phyloP scores from a whole-genome alignment of 2,329 filamentous ascomycete species.

The Colletotrichum orbiculare region DNA sequence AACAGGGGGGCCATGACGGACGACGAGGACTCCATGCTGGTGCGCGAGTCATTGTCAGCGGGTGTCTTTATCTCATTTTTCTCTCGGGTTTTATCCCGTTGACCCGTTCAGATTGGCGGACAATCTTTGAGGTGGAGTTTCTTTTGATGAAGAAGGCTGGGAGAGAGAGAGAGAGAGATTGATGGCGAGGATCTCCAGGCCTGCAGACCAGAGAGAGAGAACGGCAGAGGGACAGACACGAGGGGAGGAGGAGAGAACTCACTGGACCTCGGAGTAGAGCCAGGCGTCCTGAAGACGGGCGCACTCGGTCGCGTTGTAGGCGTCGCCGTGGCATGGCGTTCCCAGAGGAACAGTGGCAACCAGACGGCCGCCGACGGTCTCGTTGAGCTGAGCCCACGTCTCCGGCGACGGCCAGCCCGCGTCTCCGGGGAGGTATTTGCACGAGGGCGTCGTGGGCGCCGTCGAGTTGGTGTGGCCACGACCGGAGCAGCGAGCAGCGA shows the following conservation, averaged over 20 bases:
- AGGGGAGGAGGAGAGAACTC: not conserved
- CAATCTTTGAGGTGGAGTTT: too few species aligned
- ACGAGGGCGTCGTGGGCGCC: constrained; percentile 5
- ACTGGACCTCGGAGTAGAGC: constrained; percentile 34
- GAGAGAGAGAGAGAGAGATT: too few species aligned
- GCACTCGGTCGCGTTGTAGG: constrained; percentile 29
- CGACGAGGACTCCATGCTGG: constrained; percentile 32
- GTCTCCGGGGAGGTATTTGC: constrained; percentile 34
- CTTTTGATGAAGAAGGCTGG: too few species aligned
- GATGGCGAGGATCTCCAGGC: too few species aligned
- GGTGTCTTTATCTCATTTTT: not conserved
- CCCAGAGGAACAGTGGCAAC: constrained; percentile 29
- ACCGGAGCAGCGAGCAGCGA: not conserved
- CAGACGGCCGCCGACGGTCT: constrained; percentile 29
- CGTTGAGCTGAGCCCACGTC: constrained; percentile 30
- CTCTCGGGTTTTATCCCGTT: too few species aligned
- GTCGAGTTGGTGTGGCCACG: not conserved
- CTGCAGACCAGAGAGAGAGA: too few species aligned
- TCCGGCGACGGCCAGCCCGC: constrained; percentile 24
- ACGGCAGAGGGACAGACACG: not conserved
- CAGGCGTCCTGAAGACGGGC: constrained; percentile 28
- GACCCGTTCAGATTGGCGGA: too few species aligned
- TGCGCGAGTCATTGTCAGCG: constrained; percentile 8
- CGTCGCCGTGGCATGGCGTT: constrained; percentile 25
- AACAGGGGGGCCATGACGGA: constrained; percentile 45